phyloP scores from a whole-genome alignment of 768 basidiomycete genomes.

The Nidularia pulvinata region DNA sequence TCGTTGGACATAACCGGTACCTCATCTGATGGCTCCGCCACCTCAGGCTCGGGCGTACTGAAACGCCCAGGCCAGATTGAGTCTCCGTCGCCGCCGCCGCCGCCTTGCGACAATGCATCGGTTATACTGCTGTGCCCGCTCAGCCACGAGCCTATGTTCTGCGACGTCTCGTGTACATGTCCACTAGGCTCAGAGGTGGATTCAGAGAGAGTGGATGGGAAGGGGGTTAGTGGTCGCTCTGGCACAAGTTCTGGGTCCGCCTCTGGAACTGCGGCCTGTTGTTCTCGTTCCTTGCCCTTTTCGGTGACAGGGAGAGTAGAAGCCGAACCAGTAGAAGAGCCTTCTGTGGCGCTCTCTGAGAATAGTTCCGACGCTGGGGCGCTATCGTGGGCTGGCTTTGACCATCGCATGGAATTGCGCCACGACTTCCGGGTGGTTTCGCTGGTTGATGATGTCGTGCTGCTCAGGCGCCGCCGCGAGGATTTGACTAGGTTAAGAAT shows the following conservation, averaged over 20 bases:
- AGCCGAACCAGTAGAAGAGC: background rate
- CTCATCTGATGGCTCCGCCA: background rate
- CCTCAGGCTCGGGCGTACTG: background rate
- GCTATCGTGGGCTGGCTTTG: conserved; percentile 19
- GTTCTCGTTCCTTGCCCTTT: conserved; percentile 30
- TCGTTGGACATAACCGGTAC: conserved; percentile 5
- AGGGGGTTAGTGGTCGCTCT: conserved; percentile 3
- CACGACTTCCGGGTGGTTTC: conserved; percentile 17
- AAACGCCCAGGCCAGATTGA: too few species aligned
- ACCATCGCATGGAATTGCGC: conserved; percentile 25
- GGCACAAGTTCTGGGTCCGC: background rate
- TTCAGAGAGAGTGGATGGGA: background rate
- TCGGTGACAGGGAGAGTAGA: background rate
- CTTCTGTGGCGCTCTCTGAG: background rate
- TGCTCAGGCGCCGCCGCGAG: conserved; percentile 8
- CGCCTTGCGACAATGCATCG: background rate
- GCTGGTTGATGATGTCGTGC: conserved; percentile 2
- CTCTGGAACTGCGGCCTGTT: conserved; percentile 5
- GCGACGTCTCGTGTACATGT: conserved; percentile 1
- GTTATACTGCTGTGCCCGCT: background rate
- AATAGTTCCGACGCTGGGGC: conserved; percentile 8
- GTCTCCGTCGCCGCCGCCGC: background rate
- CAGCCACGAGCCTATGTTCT: conserved; percentile 2
- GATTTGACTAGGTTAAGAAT: conserved; percentile 26
- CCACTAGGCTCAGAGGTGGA: background rate